phyloP scores from a whole-genome alignment of 257 asterid genomes.

The Solanum peruvianum region DNA sequence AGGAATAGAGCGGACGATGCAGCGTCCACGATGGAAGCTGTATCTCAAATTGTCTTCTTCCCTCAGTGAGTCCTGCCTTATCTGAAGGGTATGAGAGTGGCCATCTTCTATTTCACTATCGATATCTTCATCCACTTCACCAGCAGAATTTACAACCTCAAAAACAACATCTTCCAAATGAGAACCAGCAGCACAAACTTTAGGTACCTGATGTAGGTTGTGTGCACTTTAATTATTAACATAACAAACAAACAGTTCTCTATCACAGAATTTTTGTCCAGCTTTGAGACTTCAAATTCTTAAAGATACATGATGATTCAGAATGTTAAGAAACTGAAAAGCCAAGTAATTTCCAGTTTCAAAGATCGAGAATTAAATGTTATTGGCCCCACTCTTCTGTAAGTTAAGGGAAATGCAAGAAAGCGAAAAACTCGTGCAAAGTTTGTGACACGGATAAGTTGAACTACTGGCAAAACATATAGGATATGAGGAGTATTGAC shows the following conservation, averaged over 20 bases:
- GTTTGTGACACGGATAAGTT: neutral
- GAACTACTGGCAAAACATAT: neutral
- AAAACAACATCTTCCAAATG: slow-evolving; percentile 37
- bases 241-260: neutral
- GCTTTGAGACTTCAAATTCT: neutral
- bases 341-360: neutral
- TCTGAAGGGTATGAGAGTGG: slow-evolving; percentile 33
- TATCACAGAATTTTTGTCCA: neutral
- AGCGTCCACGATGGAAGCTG: slow-evolving; percentile 43
- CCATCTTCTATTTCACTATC: slow-evolving; percentile 35
- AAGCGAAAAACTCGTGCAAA: neutral
- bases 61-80: slow-evolving; percentile 24
- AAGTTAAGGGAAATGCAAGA: neutral
- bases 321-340: neutral
- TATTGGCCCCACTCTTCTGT: neutral
- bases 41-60: slow-evolving; percentile 31
- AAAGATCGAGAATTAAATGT: neutral
- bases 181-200: slow-evolving; percentile 37
- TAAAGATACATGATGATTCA: neutral
- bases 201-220: slow-evolving; percentile 28
- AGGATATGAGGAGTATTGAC: neutral
- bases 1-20: slow-evolving; percentile 39
- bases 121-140: slow-evolving; percentile 40
- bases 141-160: slow-evolving; percentile 36
- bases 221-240: neutral